These are phyloP conservation scores for Aspergillus unguis DNA, from an alignment of 2,329 filamentous ascomycete genomes.

Conservation along the genomic window DNA sequence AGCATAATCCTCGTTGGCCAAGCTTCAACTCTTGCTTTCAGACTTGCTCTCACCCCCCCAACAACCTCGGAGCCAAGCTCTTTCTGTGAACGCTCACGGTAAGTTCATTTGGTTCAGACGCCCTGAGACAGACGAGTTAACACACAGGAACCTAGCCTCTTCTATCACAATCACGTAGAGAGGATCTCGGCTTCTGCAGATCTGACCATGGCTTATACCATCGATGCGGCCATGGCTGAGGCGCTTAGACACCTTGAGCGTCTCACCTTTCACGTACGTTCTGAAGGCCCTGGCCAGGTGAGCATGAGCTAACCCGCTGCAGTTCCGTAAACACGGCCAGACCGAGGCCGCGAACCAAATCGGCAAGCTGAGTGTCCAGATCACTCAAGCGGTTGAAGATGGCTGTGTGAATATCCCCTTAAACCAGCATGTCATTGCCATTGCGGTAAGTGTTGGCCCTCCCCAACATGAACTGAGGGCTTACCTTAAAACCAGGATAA, in stretches of 20 bases:
- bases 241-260: conserved; percentile 26
- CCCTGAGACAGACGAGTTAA: no score
- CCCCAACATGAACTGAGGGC: neutral
- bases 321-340: conserved; percentile 32
- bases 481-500: conserved; percentile 3
- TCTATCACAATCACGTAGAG: no score
- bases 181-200: neutral
- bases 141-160: no score
- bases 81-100: no score
- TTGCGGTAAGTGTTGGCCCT: conserved; percentile 13
- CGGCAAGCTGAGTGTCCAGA: conserved; percentile 31
- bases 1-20: no score
- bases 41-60: no score
- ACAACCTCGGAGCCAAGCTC: no score
- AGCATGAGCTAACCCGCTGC: conserved; percentile 5
- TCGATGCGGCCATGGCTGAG: conserved; percentile 31
- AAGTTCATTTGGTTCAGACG: no score
- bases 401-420: conserved; percentile 24
- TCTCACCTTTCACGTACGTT: conserved; percentile 26
- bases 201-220: conserved; percentile 8
- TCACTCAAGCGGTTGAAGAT: conserved; percentile 33
- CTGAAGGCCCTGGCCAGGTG: neutral
- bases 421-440: conserved; percentile 18
- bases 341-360: conserved; percentile 34
- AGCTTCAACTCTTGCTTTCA: no score